phyloP scores from a whole-genome alignment of 2,329 filamentous ascomycete genomes.

The Fusarium liriodendri region DNA sequence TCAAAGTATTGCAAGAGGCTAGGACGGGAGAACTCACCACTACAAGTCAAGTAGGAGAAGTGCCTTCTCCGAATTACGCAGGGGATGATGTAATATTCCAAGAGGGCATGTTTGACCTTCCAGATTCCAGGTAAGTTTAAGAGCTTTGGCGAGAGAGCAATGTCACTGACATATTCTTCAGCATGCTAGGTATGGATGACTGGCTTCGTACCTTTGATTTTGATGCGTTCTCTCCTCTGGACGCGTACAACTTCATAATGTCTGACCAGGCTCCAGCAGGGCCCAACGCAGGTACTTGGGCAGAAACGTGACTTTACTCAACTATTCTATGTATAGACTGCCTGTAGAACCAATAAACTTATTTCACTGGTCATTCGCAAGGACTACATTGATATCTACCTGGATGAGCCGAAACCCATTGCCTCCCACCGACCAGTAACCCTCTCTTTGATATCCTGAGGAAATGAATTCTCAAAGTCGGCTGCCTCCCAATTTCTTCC shows the following conservation, averaged over 20 bases:
- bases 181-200: constrained; percentile 16
- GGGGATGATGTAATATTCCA: not conserved
- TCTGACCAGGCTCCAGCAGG: constrained; percentile 19
- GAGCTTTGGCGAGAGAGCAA: not conserved
- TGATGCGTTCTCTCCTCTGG: constrained; percentile 20
- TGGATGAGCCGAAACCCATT: constrained; percentile 34
- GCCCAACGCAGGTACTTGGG: not conserved
- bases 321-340: not conserved
- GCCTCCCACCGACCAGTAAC: constrained; percentile 49
- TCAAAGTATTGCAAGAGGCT: constrained; percentile 20
- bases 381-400: not conserved
- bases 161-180: not conserved
- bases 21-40: not conserved
- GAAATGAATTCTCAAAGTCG: constrained; percentile 50
- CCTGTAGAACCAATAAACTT: not conserved
- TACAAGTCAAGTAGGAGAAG: not conserved
- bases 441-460: constrained; percentile 52
- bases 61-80: not conserved
- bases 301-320: not conserved
- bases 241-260: constrained; percentile 34
- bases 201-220: constrained; percentile 31
- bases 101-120: not conserved
- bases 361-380: not conserved
- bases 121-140: constrained; percentile 5
- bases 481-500: constrained; percentile 47